Evolutionary conservation across 192 early-diverging fungal species (phyloP), one percentile per base, ranked within the genome.

Genomic region (Allomyces arbusculus): DNA sequence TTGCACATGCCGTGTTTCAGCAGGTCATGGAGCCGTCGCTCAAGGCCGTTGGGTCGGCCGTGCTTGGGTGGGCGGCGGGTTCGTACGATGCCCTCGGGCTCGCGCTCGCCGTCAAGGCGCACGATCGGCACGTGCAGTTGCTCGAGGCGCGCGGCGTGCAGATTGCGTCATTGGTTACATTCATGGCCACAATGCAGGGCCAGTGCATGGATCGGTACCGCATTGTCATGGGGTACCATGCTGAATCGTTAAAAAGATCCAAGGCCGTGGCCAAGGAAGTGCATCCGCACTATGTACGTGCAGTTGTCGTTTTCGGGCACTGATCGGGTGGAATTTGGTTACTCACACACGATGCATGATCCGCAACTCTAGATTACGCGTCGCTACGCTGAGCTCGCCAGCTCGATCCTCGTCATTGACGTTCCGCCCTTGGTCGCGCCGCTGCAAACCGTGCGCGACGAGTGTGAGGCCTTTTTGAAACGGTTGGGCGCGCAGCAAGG

Each of bases 301-400:
- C 6, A 55, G 5, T 24, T 28, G 14, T 64, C 62, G 62, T 70
- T 69, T 58, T 69, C 10, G 24, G 45, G 23, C 45, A 20, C 16
- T 23, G 50, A 44, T 14, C 61, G 40, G 44, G 20, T 58, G 4
- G 22, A 25, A 6, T 24, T 5, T n/a, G 9, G 14, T 25, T 11
- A 14, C 25, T 43, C 9, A 11, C 23, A 11, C 10, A 28, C 26
- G 26, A 28, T 28, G 26, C 26, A 28, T 28, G 26, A 28, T 44
- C 1, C 8, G 19, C 9, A n/a, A 43, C 44, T 9, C 6, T 70
- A 90, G 89, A 79, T 92, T 24, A 87, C 84, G 1, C 78, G 95
- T 26, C 78, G 94, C 63, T 99, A 95, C 72, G 91, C 86, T 2
- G 95, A 99, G 73, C 92, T 96, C 70, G 79, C 86, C 0, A 82